These are phyloP conservation scores for Pseudogymnoascus sp. DNA, from an alignment of 2,329 filamentous ascomycete genomes.

Conservation along the genomic window DNA sequence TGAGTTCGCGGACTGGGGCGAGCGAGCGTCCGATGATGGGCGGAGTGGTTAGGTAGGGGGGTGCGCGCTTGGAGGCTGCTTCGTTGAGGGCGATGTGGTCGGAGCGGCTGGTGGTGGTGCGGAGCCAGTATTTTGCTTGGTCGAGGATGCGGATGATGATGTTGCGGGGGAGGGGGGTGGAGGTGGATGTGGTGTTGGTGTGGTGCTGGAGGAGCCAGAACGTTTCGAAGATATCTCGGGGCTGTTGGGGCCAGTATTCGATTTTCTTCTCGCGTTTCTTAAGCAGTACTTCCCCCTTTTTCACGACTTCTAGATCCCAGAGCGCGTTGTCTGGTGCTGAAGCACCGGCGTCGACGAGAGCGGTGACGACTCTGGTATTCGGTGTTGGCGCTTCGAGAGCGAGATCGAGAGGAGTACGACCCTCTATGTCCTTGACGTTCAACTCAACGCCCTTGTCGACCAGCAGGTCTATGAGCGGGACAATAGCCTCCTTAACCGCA, in stretches of 20 bases:
- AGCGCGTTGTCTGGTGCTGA: background rate
- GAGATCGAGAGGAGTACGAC: background rate
- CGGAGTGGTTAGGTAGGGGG: background rate
- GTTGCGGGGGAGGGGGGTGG: background rate
- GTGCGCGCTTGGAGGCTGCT: background rate
- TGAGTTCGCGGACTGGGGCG: background rate
- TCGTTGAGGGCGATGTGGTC: background rate
- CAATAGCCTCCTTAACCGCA: background rate
- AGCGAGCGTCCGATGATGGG: background rate
- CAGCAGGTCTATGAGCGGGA: background rate
- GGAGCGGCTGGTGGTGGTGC: background rate
- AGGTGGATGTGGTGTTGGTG: no score
- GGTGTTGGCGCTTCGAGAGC: background rate
- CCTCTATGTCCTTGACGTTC: background rate
- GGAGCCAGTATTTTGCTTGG: background rate
- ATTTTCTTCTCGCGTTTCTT: background rate
- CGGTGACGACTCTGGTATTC: background rate
- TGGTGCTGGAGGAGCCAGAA: background rate
- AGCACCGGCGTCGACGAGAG: background rate
- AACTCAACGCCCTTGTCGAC: background rate
- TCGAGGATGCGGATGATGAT: background rate
- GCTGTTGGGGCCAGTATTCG: background rate
- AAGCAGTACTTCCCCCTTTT: background rate
- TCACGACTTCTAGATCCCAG: background rate
- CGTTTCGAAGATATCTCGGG: background rate